Evolutionary conservation across 1,284 basidiomycete species (phyloP), one percentile per base, ranked within the genome.

Genomic region (Malassezia sp.): DNA sequence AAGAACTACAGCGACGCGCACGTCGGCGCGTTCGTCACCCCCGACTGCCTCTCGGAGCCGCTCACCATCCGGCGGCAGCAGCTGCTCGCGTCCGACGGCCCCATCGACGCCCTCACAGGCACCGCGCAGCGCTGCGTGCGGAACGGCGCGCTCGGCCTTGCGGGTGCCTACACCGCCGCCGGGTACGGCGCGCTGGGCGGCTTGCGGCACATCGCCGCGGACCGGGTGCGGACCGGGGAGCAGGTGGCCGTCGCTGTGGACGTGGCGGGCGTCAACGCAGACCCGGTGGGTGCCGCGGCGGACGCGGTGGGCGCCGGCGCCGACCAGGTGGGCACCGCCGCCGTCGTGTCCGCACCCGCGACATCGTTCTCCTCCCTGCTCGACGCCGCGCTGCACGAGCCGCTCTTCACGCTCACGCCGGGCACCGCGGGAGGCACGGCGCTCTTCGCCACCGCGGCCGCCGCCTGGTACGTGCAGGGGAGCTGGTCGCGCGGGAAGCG

Each of bases 401-500:
- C n/a, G n/a, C n/a, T n/a, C n/a, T n/a, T 60, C 10, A 53, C 44
- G 2, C 53, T 66, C 15, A 58, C 66, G 33, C 47, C 65, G 3
- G 56, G 53, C 26, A 71, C 67, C 12, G 62, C 54, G 5, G 42
- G 57, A 1, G 71, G 58, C 0, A 24, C 61, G 15, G 65, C 60
- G 3, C 43, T 66, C 3, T 38, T 72, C 9, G 68, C 63, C 10
- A 50, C 54, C 5, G 57, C 55, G 5, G 11, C 62, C 15, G 56
- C 54, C 8, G 67, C 61, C 7, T 72, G 64, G 61, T 53, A 54
- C n/a, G 42, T 72, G 45, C 71, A 73, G 49, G 58, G 63, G 2
- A 39, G 55, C 15, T 73, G 65, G 63, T 54, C 52, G 41, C 61
- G 60, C 36, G 56, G 57, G 2, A 59, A 69, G 42, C 45, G 45